phyloP scores from a whole-genome alignment of 345 rosid species.

The Boechera retrofracta region DNA sequence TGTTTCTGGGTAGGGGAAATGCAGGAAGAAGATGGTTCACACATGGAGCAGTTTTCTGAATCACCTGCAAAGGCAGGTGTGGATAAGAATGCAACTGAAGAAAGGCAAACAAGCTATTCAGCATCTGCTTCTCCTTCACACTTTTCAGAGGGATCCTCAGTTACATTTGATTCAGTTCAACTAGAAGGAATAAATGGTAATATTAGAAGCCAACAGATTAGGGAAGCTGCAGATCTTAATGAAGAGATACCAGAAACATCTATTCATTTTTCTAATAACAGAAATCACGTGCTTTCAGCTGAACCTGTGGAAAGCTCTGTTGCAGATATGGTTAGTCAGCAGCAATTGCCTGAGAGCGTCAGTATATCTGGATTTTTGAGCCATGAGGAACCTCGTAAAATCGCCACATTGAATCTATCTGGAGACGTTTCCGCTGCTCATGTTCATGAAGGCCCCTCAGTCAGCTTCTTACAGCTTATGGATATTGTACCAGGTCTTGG shows the following conservation, averaged over 20 bases:
- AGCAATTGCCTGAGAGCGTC: conserved; percentile 47
- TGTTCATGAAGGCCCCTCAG: conserved; percentile 41
- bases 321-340: conserved; percentile 47
- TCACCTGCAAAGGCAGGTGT: conserved; percentile 35
- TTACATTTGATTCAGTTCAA: conserved; percentile 40
- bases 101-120: conserved; percentile 41
- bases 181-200: conserved; percentile 41
- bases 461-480: conserved; percentile 55
- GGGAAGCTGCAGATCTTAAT: conserved; percentile 32
- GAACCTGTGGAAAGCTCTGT: conserved; percentile 37
- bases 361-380: conserved; percentile 44
- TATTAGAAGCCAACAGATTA: conserved; percentile 23
- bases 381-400: conserved; percentile 49
- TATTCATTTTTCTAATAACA: conserved; percentile 24
- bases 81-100: conserved; percentile 42
- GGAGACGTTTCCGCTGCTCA: conserved; percentile 37
- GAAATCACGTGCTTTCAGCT: conserved; percentile 37
- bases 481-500: conserved; percentile 58
- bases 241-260: conserved; percentile 42
- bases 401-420: conserved; percentile 37
- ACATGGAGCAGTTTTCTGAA: conserved; percentile 50
- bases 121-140: conserved; percentile 34
- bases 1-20: conserved; percentile 90
- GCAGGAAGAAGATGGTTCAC: conserved; percentile 81
- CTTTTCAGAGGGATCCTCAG: conserved; percentile 46